phyloP scores from a whole-genome alignment of 2,329 filamentous ascomycete genomes.

The Aspergillus jensenii region DNA sequence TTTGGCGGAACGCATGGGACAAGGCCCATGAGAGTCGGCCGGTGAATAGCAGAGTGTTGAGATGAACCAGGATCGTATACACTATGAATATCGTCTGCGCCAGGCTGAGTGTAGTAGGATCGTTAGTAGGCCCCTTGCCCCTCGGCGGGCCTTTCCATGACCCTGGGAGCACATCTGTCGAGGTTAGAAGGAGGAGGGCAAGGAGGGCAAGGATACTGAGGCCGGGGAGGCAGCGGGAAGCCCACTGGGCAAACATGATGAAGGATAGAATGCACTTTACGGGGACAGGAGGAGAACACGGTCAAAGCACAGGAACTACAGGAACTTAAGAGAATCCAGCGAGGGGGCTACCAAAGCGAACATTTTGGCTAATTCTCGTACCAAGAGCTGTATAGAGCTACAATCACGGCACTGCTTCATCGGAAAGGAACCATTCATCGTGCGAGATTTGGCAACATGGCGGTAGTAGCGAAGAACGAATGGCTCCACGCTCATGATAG shows the following conservation, averaged over 20 bases:
- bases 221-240: constrained; percentile 30
- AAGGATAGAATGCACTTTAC: neutral
- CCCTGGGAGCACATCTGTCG: constrained; percentile 19
- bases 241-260: constrained; percentile 27
- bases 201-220: constrained; percentile 29
- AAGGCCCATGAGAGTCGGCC: constrained; percentile 49
- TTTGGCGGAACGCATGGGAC: constrained; percentile 40
- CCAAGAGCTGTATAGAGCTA: neutral
- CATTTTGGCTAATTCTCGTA: neutral
- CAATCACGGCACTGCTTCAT: neutral
- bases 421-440: neutral
- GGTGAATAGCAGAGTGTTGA: constrained; percentile 61
- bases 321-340: neutral
- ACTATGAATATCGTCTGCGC: constrained; percentile 54
- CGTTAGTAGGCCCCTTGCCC: neutral
- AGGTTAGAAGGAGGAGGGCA: constrained; percentile 21
- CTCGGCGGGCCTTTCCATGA: constrained; percentile 16
- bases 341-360: neutral
- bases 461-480: no score
- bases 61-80: constrained; percentile 65
- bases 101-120: constrained; percentile 14
- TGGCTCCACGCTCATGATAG: no score
- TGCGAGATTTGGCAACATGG: neutral
- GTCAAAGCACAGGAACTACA: neutral
- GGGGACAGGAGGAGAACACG: neutral